Evolutionary conservation across 352 stramenopile species (phyloP).

Genomic region (Globisporangium middletonii): DNA sequence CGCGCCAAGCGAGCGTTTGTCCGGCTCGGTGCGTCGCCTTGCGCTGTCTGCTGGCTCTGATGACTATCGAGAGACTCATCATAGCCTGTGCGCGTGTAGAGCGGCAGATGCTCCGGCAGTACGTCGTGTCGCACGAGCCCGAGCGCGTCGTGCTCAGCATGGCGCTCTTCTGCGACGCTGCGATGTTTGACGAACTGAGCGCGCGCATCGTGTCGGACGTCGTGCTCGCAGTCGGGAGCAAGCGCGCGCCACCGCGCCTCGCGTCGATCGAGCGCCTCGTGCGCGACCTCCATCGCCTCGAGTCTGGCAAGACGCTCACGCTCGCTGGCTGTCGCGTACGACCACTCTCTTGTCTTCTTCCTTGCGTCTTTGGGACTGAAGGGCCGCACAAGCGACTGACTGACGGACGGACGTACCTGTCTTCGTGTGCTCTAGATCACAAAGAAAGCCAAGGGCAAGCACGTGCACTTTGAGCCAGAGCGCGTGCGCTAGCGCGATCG

Average conservation of each 20-base stretch:
- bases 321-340: conserved; percentile 60
- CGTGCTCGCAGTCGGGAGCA: conserved; percentile 44
- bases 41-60: background rate
- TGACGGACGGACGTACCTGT: background rate
- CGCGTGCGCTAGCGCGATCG: conserved; percentile 13
- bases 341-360: background rate
- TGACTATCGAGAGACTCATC: background rate
- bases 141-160: conserved; percentile 31
- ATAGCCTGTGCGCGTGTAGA: conserved; percentile 22
- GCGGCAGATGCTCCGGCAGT: conserved; percentile 35
- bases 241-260: conserved; percentile 51
- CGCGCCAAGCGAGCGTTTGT: conserved; percentile 51
- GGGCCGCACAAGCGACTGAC: background rate
- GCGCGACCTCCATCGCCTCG: conserved; percentile 35
- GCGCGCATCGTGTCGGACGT: conserved; percentile 56
- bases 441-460: conserved; percentile 28
- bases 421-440: conserved; percentile 14
- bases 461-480: conserved; percentile 35
- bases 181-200: conserved; percentile 61
- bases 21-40: conserved; percentile 21
- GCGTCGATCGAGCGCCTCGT: conserved; percentile 43
- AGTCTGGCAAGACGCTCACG: conserved; percentile 64
- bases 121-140: conserved; percentile 20
- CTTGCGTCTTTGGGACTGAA: background rate
- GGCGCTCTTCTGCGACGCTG: conserved; percentile 35